A percentile compares a stretch with the other conserved stretches of the same genome.
Evolutionary conservation across 106 monocot genomes (phyloP).

Genomic region (Triglochin maritima): DNA sequence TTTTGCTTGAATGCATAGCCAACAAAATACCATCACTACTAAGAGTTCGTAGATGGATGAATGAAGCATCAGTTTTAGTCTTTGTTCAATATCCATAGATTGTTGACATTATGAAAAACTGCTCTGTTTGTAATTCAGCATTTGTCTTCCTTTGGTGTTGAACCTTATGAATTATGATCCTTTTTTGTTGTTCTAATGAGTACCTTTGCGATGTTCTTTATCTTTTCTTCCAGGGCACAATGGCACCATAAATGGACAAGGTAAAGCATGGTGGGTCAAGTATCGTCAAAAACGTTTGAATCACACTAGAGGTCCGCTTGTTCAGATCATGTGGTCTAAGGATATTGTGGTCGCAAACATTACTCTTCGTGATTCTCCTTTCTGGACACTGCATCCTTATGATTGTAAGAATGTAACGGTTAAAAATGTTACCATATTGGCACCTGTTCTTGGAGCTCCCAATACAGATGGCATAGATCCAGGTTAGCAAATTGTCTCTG

Average conservation of each 20-base stretch:
- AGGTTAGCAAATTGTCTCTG: slow-evolving; percentile 13
- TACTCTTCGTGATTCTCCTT: slow-evolving; percentile 61
- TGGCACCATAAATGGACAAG: slow-evolving; percentile 76
- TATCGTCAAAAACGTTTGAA: slow-evolving; percentile 28
- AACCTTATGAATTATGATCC: neutral
- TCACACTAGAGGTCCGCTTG: slow-evolving; percentile 64
- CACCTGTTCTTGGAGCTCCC: slow-evolving; percentile 45
- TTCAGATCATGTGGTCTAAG: slow-evolving; percentile 58
- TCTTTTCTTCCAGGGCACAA: slow-evolving; percentile 39
- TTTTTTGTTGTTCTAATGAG: neutral
- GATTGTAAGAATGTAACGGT: slow-evolving; percentile 62
- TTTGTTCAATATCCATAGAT: neutral
- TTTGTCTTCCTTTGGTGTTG: neutral
- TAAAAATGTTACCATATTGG: slow-evolving; percentile 50
- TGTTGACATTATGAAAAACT: neutral
- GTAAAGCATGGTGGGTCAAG: slow-evolving; percentile 55
- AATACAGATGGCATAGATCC: slow-evolving; percentile 79
- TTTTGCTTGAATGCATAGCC: no score
- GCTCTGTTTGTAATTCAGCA: neutral
- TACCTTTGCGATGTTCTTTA: neutral
- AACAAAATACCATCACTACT: no score
- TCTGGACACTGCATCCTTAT: slow-evolving; percentile 76
- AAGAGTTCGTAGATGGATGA: no score
- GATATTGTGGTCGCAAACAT: slow-evolving; percentile 54
- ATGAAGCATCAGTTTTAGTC: neutral